Percentiles rank a stretch among this genome's conserved stretches.
Evolutionary conservation across 768 basidiomycete species (phyloP).

Genomic region (Pulveroboletus sp.): DNA sequence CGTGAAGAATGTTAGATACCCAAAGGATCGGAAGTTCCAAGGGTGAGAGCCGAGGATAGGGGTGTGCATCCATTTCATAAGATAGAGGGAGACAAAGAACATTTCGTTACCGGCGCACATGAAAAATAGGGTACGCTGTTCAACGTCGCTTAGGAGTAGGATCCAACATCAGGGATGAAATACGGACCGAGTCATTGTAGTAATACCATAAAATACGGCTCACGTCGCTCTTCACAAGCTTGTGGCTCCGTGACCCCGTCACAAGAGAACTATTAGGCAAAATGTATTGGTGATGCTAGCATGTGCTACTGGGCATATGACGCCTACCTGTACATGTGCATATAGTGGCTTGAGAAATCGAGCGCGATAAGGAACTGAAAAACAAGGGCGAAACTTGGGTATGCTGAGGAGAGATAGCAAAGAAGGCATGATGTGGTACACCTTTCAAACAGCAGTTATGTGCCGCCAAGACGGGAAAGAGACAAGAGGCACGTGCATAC

Average conservation of each 20-base stretch:
- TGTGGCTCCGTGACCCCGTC: constrained; percentile 91
- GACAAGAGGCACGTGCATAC: constrained; percentile 39
- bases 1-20: constrained; percentile 40
- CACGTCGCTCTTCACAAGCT: constrained; percentile 87
- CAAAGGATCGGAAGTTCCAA: constrained; percentile 14
- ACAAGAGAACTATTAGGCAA: constrained; percentile 68
- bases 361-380: constrained; percentile 97
- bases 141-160: background rate
- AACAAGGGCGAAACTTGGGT: constrained; percentile 75
- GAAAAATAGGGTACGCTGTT: constrained; percentile 78
- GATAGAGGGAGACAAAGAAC: constrained; percentile 93
- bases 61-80: constrained; percentile 76
- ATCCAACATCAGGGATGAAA: constrained; percentile 1
- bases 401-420: constrained; percentile 88
- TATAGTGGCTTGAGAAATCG: constrained; percentile 98
- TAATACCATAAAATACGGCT: constrained; percentile 88
- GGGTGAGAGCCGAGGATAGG: constrained; percentile 47
- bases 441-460: constrained; percentile 38
- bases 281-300: constrained; percentile 3
- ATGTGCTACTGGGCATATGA: too few relatives aligned
- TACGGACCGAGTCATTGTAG: constrained; percentile 85
- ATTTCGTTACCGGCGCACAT: constrained; percentile 95
- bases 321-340: constrained; percentile 97
- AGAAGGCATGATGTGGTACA: constrained; percentile 95
- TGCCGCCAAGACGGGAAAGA: background rate